These are phyloP conservation scores for Phytopythium chamaehyphon DNA, from an alignment of 352 stramenopile species.

Conservation along the genomic window DNA sequence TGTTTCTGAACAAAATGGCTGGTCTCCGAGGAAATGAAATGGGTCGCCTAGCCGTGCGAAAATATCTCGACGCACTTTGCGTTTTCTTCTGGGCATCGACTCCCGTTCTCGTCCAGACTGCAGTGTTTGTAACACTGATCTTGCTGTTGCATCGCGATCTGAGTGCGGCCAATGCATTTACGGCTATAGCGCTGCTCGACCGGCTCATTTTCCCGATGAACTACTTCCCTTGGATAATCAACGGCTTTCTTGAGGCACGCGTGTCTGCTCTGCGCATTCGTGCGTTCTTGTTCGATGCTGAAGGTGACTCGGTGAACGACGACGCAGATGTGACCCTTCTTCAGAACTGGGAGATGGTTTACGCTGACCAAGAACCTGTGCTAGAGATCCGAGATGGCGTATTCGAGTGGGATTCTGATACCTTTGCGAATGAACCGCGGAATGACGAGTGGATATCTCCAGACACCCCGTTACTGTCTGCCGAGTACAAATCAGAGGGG, in stretches of 20 bases:
- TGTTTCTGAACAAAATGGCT: slow-evolving; percentile 45
- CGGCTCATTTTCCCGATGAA: slow-evolving; percentile 91
- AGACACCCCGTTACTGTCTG: background rate
- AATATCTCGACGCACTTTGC: slow-evolving; percentile 88
- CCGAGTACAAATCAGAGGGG: background rate
- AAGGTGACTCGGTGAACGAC: background rate
- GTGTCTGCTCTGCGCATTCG: slow-evolving; percentile 81
- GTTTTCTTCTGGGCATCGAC: slow-evolving; percentile 91
- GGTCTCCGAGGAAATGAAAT: slow-evolving; percentile 60
- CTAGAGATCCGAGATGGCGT: slow-evolving; percentile 21
- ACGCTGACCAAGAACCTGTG: slow-evolving; percentile 3
- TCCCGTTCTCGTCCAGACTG: slow-evolving; percentile 82
- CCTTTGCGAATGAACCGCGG: background rate
- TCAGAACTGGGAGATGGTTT: background rate
- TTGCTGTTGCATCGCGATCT: slow-evolving; percentile 58
- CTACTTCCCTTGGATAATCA: slow-evolving; percentile 91
- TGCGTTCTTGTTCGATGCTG: slow-evolving; percentile 52
- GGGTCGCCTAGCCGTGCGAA: slow-evolving; percentile 58
- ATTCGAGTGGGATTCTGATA: slow-evolving; percentile 20
- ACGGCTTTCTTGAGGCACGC: slow-evolving; percentile 80
- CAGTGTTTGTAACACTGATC: slow-evolving; percentile 76
- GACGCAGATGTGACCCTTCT: slow-evolving; percentile 1
- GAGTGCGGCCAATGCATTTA: slow-evolving; percentile 79
- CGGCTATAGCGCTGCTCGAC: slow-evolving; percentile 81
- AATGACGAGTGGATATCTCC: background rate